phyloP scores from a whole-genome alignment of 2,329 filamentous ascomycete species.

The Balansia obtecta region DNA sequence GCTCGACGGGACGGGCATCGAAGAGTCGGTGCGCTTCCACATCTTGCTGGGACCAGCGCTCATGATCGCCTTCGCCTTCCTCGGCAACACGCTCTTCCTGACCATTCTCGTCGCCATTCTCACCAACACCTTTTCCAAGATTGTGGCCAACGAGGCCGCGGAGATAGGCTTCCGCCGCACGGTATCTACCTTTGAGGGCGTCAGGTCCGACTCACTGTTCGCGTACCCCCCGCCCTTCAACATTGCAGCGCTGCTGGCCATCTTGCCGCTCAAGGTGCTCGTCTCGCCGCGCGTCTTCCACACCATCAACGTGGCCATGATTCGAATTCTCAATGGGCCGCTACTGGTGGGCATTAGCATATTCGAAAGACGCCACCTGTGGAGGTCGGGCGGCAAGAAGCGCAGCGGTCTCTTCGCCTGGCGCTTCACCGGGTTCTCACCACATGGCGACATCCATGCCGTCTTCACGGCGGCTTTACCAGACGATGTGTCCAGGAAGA shows the following conservation, averaged over 20 bases:
- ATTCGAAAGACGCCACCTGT: slow-evolving; percentile 47
- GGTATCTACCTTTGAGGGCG: slow-evolving; percentile 61
- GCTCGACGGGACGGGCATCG: slow-evolving; percentile 48
- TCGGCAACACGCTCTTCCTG: slow-evolving; percentile 63
- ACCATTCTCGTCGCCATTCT: slow-evolving; percentile 65
- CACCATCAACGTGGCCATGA: slow-evolving; percentile 54
- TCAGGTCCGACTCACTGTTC: slow-evolving; percentile 61
- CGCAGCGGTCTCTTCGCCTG: slow-evolving; percentile 15
- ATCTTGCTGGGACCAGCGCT: slow-evolving; percentile 53
- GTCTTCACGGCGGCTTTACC: slow-evolving; percentile 50
- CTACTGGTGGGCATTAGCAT: slow-evolving; percentile 47
- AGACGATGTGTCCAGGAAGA: slow-evolving; percentile 21
- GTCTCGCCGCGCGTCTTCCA: slow-evolving; percentile 54
- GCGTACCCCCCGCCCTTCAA: slow-evolving; percentile 61
- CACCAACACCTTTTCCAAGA: slow-evolving; percentile 58
- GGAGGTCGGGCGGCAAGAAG: slow-evolving; percentile 11
- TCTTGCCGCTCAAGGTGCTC: slow-evolving; percentile 54
- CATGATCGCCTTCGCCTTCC: slow-evolving; percentile 61
- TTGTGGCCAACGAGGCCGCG: slow-evolving; percentile 55
- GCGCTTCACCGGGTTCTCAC: slow-evolving; percentile 37
- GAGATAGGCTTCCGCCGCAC: slow-evolving; percentile 62
- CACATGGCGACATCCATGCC: slow-evolving; percentile 46
- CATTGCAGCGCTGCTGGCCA: slow-evolving; percentile 46
- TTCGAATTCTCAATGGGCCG: slow-evolving; percentile 51
- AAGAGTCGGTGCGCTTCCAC: slow-evolving; percentile 46